Conservation (phyloP, 495 filamentous ascomycete genomes). For the Symbiotaphrina buchneri region DNA sequence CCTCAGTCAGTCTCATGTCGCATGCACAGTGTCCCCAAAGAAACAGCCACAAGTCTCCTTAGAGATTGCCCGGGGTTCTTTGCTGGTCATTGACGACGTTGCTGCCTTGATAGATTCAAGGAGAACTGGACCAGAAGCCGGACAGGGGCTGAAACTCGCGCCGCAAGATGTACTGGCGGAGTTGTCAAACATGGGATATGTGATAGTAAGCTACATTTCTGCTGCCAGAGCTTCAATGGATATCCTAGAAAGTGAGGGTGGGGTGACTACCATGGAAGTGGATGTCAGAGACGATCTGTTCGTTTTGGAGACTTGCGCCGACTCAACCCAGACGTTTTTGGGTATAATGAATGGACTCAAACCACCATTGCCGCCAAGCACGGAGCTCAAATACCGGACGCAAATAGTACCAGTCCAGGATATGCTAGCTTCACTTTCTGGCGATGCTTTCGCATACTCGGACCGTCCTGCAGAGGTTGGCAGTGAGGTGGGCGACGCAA, state of each 20-base stretch:
- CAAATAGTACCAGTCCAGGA: slow-evolving; percentile 68
- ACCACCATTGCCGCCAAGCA: slow-evolving; percentile 61
- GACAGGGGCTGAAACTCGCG: too few relatives aligned
- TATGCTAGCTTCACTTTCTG: slow-evolving; percentile 73
- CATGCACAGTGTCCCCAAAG: slow-evolving; percentile 33
- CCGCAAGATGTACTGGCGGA: slow-evolving; percentile 21
- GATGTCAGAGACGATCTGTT: slow-evolving; percentile 68
- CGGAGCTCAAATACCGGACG: slow-evolving; percentile 67
- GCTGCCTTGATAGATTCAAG: slow-evolving; percentile 16
- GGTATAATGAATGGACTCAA: slow-evolving; percentile 57
- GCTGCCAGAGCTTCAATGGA: slow-evolving; percentile 44
- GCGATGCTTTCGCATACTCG: slow-evolving; percentile 43
- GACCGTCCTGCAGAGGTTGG: neutral
- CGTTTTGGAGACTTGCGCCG: slow-evolving; percentile 84
- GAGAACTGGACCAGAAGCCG: slow-evolving; percentile 2
- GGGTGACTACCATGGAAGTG: slow-evolving; percentile 46
- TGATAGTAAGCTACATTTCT: slow-evolving; percentile 66
- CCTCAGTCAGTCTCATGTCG: slow-evolving; percentile 51
- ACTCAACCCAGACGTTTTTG: slow-evolving; percentile 87
- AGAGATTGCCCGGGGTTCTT: slow-evolving; percentile 52
- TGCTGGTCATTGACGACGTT: slow-evolving; percentile 67
- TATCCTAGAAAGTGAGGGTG: slow-evolving; percentile 26
- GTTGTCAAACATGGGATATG: slow-evolving; percentile 51
- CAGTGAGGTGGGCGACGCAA: neutral
- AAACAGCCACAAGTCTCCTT: slow-evolving; percentile 33